phyloP scores from a whole-genome alignment of 2,329 filamentous ascomycete genomes.

The Diplocarpon rosae region DNA sequence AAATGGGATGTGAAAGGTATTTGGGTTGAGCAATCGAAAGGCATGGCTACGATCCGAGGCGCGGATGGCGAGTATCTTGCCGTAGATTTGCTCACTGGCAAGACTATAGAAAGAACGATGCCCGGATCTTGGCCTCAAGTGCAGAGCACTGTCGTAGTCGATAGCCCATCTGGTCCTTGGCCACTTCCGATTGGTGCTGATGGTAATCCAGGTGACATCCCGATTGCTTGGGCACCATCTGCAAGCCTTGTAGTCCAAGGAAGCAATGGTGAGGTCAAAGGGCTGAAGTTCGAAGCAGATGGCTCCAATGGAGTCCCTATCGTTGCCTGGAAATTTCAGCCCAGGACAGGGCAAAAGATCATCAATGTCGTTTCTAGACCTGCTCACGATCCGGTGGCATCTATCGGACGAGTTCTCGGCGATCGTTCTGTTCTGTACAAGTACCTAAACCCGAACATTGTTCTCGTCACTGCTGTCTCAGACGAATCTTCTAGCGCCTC shows the following conservation, averaged over 20 bases:
- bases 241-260: constrained; percentile 44
- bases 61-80: constrained; percentile 48
- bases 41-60: constrained; percentile 30
- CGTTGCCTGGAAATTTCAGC: constrained; percentile 62
- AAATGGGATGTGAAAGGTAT: constrained; percentile 60
- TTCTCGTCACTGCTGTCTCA: constrained; percentile 61
- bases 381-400: constrained; percentile 76
- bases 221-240: constrained; percentile 36
- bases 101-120: constrained; percentile 33
- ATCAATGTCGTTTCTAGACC: constrained; percentile 57
- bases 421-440: constrained; percentile 95
- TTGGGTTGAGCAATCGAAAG: constrained; percentile 44
- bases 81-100: constrained; percentile 43
- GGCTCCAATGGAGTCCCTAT: constrained; percentile 34
- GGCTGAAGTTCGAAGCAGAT: constrained; percentile 39
- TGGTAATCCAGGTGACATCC: constrained; percentile 38
- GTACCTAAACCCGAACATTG: constrained; percentile 80
- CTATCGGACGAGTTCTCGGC: constrained; percentile 86
- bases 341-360: constrained; percentile 56
- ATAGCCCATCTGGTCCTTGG: constrained; percentile 40
- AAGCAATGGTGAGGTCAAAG: constrained; percentile 39
- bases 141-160: constrained; percentile 40
- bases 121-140: constrained; percentile 32
- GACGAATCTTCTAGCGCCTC: constrained; percentile 48
- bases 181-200: constrained; percentile 41